Conservation (phyloP, 768 basidiomycete genomes). For the Russula brevipes region DNA sequence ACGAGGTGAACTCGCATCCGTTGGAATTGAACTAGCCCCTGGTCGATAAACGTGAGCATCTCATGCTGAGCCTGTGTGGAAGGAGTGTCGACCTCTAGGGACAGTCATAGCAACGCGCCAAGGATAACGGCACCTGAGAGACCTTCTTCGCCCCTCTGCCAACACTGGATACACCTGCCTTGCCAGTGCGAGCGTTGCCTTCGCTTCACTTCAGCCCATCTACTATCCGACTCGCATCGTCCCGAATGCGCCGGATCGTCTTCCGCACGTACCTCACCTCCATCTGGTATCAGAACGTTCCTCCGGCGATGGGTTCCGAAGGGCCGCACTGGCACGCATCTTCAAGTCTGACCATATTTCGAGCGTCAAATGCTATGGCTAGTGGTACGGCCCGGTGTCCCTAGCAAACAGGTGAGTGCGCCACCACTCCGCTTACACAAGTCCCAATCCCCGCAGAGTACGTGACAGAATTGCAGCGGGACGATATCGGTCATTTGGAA, state of each 20-base stretch:
- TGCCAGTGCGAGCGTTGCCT: neutral
- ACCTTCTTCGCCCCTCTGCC: neutral
- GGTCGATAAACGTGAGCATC: neutral
- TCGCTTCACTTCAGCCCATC: neutral
- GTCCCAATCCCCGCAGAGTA: neutral
- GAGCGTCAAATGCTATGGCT: neutral
- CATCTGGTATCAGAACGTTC: neutral
- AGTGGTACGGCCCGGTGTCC: constrained; percentile 2
- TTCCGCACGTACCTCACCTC: constrained; percentile 1
- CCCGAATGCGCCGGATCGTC: constrained; percentile 14
- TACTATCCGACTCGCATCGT: neutral
- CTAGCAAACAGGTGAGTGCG: constrained; percentile 3
- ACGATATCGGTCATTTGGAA: neutral
- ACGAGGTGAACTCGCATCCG: neutral
- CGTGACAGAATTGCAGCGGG: neutral
- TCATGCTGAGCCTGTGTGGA: neutral
- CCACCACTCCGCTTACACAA: neutral
- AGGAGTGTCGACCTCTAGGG: neutral
- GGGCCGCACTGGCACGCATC: neutral
- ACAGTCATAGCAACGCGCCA: neutral
- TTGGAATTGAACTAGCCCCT: neutral
- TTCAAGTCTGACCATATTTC: neutral
- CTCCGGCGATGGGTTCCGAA: constrained; percentile 1
- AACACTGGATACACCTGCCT: neutral
- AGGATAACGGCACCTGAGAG: neutral